These are phyloP conservation scores for Fusarium illudens DNA, from an alignment of 2,329 filamentous ascomycete species.

Conservation along the genomic window DNA sequence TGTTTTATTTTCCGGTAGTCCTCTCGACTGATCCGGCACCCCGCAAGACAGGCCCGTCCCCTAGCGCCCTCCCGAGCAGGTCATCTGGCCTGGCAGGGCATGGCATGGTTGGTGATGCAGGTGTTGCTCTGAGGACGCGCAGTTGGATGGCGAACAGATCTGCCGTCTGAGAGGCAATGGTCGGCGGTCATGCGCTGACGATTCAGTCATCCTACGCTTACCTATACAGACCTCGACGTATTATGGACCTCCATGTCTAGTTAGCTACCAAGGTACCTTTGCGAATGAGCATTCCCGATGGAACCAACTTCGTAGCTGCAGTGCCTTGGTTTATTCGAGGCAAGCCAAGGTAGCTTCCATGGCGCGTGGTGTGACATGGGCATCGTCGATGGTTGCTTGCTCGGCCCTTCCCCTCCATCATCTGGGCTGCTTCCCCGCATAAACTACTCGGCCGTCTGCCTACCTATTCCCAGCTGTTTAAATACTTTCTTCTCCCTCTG, in stretches of 20 bases:
- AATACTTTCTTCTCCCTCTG: constrained; percentile 35
- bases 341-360: constrained; percentile 3
- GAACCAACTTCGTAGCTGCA: background rate
- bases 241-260: background rate
- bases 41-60: constrained; percentile 5
- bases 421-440: constrained; percentile 33
- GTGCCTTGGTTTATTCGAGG: background rate
- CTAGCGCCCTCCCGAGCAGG: constrained; percentile 29
- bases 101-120: constrained; percentile 17
- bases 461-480: constrained; percentile 25
- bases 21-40: constrained; percentile 21
- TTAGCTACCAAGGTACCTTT: background rate
- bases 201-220: background rate
- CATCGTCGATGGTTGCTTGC: constrained; percentile 23
- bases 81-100: constrained; percentile 33
- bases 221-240: background rate
- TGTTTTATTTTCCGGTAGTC: constrained; percentile 33
- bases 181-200: background rate
- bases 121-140: constrained; percentile 4
- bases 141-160: background rate
- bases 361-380: constrained; percentile 34
- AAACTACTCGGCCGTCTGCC: constrained; percentile 7
- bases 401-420: constrained; percentile 18
- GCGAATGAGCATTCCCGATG: background rate
- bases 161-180: background rate